Evolutionary conservation across 2,329 filamentous ascomycete genomes (phyloP).

Genomic region (Trichothecium roseum): DNA sequence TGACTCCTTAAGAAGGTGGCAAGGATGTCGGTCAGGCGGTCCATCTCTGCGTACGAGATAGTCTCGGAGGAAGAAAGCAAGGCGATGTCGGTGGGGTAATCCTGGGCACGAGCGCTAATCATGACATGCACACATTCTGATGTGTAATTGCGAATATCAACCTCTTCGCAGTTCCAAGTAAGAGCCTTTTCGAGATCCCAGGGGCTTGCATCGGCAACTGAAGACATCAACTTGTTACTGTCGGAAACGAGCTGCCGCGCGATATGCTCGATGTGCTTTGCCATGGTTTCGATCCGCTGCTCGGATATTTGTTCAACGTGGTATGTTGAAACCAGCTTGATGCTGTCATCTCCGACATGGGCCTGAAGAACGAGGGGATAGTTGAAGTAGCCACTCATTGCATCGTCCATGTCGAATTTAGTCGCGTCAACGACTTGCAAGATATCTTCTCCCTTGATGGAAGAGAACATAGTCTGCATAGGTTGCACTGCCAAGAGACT

Average conservation of each 20-base stretch:
- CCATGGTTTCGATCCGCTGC: neutral
- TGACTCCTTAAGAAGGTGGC: slow-evolving; percentile 29
- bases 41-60: no score
- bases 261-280: neutral
- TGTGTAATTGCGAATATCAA: neutral
- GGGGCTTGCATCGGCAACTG: slow-evolving; percentile 1
- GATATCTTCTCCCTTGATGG: neutral
- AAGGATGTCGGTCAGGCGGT: slow-evolving; percentile 7
- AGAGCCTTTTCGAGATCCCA: slow-evolving; percentile 1
- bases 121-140: neutral
- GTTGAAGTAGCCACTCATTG: slow-evolving; percentile 6
- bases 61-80: no score
- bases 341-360: neutral
- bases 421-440: neutral
- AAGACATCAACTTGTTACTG: neutral
- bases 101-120: neutral
- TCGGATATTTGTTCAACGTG: neutral
- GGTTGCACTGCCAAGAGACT: neutral
- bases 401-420: neutral
- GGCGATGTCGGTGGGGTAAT: no score
- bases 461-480: neutral
- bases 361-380: slow-evolving; percentile 3
- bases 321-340: neutral
- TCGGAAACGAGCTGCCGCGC: neutral
- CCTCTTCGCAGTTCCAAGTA: neutral